Evolutionary conservation across 345 rosid genomes (phyloP).

Genomic region (Salix viminalis): DNA sequence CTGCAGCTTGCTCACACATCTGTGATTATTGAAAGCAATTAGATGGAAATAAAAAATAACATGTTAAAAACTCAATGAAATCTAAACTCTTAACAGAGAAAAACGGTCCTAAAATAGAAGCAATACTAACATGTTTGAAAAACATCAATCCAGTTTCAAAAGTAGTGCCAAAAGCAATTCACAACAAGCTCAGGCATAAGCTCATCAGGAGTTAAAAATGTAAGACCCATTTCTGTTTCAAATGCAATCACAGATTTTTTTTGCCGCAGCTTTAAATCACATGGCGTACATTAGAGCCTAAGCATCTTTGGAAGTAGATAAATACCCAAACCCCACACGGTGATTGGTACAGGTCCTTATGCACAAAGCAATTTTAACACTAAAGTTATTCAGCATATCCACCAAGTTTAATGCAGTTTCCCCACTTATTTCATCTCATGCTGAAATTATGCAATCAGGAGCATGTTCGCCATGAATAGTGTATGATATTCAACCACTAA

Average conservation of each 20-base stretch:
- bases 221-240: neutral
- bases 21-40: conserved; percentile 23
- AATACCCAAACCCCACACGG: neutral
- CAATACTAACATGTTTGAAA: too few relatives aligned
- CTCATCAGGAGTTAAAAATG: too few relatives aligned
- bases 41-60: neutral
- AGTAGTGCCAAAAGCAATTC: too few relatives aligned
- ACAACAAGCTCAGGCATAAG: too few relatives aligned
- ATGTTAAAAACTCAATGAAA: neutral
- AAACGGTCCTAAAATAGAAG: too few relatives aligned
- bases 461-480: neutral
- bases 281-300: neutral
- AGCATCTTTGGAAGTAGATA: neutral
- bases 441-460: neutral
- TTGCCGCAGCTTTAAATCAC: neutral
- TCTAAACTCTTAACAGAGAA: too few relatives aligned
- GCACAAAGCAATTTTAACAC: too few relatives aligned
- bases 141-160: neutral
- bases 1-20: conserved; percentile 99
- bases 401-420: neutral
- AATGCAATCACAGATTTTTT: neutral
- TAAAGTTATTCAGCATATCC: too few relatives aligned
- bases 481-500: neutral
- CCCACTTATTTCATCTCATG: neutral
- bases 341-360: too few relatives aligned